Conservation (phyloP, 495 filamentous ascomycete genomes). For the Daldinia concentrica region DNA sequence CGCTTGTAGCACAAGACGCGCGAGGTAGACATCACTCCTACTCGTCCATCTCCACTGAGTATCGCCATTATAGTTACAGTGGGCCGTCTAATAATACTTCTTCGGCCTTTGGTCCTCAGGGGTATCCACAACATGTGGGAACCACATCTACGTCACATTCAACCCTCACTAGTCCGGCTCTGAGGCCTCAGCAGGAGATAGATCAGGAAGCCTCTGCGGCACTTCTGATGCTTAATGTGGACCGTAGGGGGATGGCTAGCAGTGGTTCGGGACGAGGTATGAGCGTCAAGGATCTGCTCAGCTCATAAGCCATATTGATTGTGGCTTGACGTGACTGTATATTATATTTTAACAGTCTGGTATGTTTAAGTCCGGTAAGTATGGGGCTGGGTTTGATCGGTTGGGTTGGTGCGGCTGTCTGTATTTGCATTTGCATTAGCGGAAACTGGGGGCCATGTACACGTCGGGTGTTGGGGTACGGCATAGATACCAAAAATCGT, state of each 20-base stretch:
- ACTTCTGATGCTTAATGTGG: slow-evolving; percentile 80
- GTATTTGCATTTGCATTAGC: slow-evolving; percentile 36
- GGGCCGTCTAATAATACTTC: slow-evolving; percentile 55
- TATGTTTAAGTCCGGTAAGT: not conserved
- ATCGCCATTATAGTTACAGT: slow-evolving; percentile 57
- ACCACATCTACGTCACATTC: slow-evolving; percentile 52
- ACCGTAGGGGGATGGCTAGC: slow-evolving; percentile 58
- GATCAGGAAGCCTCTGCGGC: slow-evolving; percentile 86
- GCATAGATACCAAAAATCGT: not conserved
- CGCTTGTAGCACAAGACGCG: slow-evolving; percentile 54
- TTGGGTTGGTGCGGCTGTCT: slow-evolving; percentile 19
- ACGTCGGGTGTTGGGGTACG: slow-evolving; percentile 12
- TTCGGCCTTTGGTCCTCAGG: slow-evolving; percentile 56
- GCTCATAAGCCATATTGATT: slow-evolving; percentile 56
- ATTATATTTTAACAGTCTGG: not conserved
- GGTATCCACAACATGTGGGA: slow-evolving; percentile 42
- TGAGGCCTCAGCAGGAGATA: slow-evolving; percentile 58
- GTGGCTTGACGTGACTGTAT: not conserved
- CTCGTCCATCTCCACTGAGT: slow-evolving; percentile 56
- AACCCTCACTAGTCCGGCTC: slow-evolving; percentile 59
- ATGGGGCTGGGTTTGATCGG: not conserved
- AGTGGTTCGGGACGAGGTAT: slow-evolving; percentile 62
- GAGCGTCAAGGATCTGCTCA: slow-evolving; percentile 84
- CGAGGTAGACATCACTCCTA: slow-evolving; percentile 55
- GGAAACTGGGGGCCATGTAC: slow-evolving; percentile 10